Percentiles rank a stretch among this genome's conserved stretches.
phyloP scores from a whole-genome alignment of 257 asterid species.

The Solanum medicagineum region DNA sequence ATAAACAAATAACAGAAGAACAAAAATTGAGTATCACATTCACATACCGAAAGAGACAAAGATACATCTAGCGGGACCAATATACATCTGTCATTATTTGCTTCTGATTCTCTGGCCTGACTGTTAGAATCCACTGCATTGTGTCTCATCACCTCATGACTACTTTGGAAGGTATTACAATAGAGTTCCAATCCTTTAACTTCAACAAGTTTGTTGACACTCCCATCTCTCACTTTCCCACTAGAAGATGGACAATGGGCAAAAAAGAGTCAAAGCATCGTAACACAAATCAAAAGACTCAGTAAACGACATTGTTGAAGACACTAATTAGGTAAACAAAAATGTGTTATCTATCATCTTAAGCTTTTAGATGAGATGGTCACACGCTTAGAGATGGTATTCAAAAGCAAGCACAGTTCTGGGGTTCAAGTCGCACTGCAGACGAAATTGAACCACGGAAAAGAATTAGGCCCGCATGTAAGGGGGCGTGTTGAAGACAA shows the following conservation, averaged over 20 bases:
- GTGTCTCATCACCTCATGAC: constrained; percentile 21
- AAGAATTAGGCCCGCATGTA: background rate
- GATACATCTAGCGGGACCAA: constrained; percentile 61
- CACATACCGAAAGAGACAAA: constrained; percentile 64
- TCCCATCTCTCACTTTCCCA: constrained; percentile 67
- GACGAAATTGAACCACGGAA: background rate
- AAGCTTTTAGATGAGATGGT: background rate
- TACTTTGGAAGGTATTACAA: constrained; percentile 33
- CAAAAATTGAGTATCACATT: background rate
- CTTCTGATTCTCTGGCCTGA: constrained; percentile 20
- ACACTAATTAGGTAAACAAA: background rate
- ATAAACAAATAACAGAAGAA: background rate
- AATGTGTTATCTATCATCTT: background rate
- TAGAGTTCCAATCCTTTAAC: constrained; percentile 69
- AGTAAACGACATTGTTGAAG: background rate
- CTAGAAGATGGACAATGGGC: constrained; percentile 34
- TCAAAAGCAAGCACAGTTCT: background rate
- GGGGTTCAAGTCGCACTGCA: background rate
- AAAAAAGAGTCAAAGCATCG: background rate
- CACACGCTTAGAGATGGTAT: background rate
- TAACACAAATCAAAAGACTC: background rate
- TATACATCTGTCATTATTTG: constrained; percentile 23
- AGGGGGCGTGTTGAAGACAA: background rate
- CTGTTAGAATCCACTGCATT: constrained; percentile 14
- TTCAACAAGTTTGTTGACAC: constrained; percentile 76